Evolutionary conservation across 192 early-diverging fungal species (phyloP), one percentile per base, ranked within the genome.

Genomic region (Gaertneriomyces semiglobifer): DNA sequence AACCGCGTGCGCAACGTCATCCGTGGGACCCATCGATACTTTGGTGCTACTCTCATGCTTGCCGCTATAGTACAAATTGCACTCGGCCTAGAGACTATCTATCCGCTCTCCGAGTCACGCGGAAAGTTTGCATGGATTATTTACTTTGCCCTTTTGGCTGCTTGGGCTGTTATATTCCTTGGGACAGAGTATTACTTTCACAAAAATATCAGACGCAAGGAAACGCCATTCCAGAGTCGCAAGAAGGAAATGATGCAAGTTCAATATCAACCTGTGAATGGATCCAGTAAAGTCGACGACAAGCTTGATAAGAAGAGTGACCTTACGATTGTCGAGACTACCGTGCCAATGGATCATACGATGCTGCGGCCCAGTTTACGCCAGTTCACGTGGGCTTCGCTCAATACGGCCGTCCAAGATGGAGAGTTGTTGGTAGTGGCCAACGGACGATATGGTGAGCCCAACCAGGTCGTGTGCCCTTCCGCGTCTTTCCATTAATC

Each of bases 401-500:
- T 80, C n/a, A 76, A 72, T 46, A 55, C 74, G 20, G 67, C 60
- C 5, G 65, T 75, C 38, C 41, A 62, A 11, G 51, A 75, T 42
- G 77, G 74, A 6, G 66, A 79, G 6, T 44, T 77, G 4, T 52
- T 70, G 38, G 79, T 81, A 4, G 77, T 81, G 18, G 79, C 66
- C 16, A 81, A 81, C 46, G 70, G 74, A 7, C 65, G 66, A 33
- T 81, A 80, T 51, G 79, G 77, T 20, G 77, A 79, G 12, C 48
- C 2, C 16, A 18, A 50, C 2, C 48, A n/a, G 12, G 65, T 75
- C 38, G 14, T 20, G 44, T 76, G 1, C 12, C 16, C 16, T 50
- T 50, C 16, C 48, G 12, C 48, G 12, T 50, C 12, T 50, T 1
- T 2, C 48, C 12, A n/a, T 50, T 2, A n/a, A 2, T 50, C 16